phyloP scores from a whole-genome alignment of 2,329 filamentous ascomycete genomes.

The Simplicillium sp. region DNA sequence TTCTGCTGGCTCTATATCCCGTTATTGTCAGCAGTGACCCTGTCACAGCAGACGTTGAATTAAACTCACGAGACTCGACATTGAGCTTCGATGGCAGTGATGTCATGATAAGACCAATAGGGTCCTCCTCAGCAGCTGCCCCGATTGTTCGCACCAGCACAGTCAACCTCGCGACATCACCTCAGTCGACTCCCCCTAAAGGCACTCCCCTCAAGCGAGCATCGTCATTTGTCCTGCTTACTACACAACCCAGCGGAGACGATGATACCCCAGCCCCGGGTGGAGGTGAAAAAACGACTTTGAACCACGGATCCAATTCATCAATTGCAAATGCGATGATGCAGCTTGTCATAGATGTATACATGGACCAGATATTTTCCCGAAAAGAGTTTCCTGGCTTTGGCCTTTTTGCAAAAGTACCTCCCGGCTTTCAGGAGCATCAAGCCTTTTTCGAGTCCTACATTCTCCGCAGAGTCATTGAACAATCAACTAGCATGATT shows the following conservation, averaged over 20 bases:
- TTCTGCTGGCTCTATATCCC: slow-evolving; percentile 76
- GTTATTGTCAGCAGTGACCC: slow-evolving; percentile 79
- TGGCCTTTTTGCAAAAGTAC: slow-evolving; percentile 75
- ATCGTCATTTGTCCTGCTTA: slow-evolving; percentile 86
- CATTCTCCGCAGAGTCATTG: slow-evolving; percentile 65
- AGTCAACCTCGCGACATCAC: slow-evolving; percentile 38
- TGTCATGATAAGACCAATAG: slow-evolving; percentile 70
- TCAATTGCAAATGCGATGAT: slow-evolving; percentile 67
- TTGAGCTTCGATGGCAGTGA: slow-evolving; percentile 81
- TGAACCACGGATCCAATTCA: slow-evolving; percentile 25
- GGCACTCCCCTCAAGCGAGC: slow-evolving; percentile 64
- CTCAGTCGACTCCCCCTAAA: slow-evolving; percentile 33
- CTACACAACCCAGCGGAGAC: slow-evolving; percentile 50
- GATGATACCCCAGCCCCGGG: slow-evolving; percentile 16
- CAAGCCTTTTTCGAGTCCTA: slow-evolving; percentile 95
- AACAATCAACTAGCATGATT: slow-evolving; percentile 59
- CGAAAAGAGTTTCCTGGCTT: slow-evolving; percentile 90
- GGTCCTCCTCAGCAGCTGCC: slow-evolving; percentile 43
- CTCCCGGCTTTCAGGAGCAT: slow-evolving; percentile 87
- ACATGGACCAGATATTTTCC: slow-evolving; percentile 74
- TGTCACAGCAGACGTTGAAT: slow-evolving; percentile 73
- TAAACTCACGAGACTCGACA: slow-evolving; percentile 73
- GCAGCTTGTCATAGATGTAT: slow-evolving; percentile 69
- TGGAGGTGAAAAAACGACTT: slow-evolving; percentile 39
- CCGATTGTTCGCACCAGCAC: slow-evolving; percentile 68